Evolutionary conservation across 148 eudicot genomes (phyloP), one percentile per base, ranked within the genome.

Genomic region (Cornus florida): DNA sequence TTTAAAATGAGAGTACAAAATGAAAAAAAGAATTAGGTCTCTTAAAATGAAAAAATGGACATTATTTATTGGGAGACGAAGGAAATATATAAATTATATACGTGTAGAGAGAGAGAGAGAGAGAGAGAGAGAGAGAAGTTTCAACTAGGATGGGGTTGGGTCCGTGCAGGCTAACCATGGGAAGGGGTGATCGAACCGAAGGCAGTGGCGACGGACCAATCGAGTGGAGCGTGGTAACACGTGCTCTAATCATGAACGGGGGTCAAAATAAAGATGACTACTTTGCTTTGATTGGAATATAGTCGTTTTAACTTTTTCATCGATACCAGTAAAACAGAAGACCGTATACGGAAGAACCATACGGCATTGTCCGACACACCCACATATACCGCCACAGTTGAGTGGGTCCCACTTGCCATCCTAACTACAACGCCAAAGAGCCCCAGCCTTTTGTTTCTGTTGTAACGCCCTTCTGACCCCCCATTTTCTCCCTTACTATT

Each of bases 301-400:
- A 13, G 8, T 43, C 1, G 8, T 43, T 43, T n/a, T 17, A 62
- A 20, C 66, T 62, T 62, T 62, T 6, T 62, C 66, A 17, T 17
- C 24, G 23, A 62, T 5, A 62, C 1, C 6, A 62, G 22, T 62
- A 66, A 39, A 32, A 65, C 17, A 31, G 72, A 65, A 65, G 86
- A 83, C 91, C 89, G 95, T 86, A 89, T 85, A 87, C 91, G 92
- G 92, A 89, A 87, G 69, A 83, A 84, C 83, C 82, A 84, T 86
- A 86, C 91, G 91, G 91, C 84, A 71, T 22, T 85, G 91, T 87
- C 90, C 90, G 84, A 87, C 89, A 83, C 84, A 56, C 53, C 75
- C 86, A 82, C 77, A 73, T 78, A 68, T 77, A 64, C 79, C 56
- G 80, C 9, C 75, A 84, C 35, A 71, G 31, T 17, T 1, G 23